These are phyloP conservation scores for Xylaria digitata DNA, from an alignment of 2,329 filamentous ascomycete genomes.

Conservation along the genomic window DNA sequence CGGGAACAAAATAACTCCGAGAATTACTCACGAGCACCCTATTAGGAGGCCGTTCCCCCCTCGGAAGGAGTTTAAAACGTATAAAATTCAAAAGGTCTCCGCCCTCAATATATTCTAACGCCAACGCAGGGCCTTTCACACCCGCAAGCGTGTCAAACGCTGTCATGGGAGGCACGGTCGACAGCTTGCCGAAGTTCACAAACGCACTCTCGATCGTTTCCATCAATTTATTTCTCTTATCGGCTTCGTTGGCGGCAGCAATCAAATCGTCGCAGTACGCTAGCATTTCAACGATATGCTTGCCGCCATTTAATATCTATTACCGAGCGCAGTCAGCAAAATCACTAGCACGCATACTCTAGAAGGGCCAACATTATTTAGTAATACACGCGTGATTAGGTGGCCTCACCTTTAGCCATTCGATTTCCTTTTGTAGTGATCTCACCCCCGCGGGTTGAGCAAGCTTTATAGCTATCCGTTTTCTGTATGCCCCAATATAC, in stretches of 20 bases:
- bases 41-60: slow-evolving; percentile 7
- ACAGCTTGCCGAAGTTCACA: not conserved
- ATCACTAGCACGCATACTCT: not conserved
- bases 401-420: slow-evolving; percentile 9
- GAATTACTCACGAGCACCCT: too few species aligned
- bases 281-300: slow-evolving; percentile 23
- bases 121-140: slow-evolving; percentile 13
- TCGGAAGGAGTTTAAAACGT: not conserved
- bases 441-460: not conserved
- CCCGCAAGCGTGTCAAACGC: slow-evolving; percentile 11
- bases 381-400: not conserved
- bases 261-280: slow-evolving; percentile 11
- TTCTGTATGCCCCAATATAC: not conserved
- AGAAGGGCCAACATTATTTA: not conserved
- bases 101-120: slow-evolving; percentile 29
- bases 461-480: slow-evolving; percentile 24
- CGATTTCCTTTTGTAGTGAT: slow-evolving; percentile 7
- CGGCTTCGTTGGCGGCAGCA: not conserved
- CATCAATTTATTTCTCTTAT: not conserved
- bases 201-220: not conserved
- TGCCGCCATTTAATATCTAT: slow-evolving; percentile 20
- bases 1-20: too few species aligned
- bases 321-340: not conserved
- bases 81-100: slow-evolving; percentile 10
- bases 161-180: not conserved